Evolutionary conservation across 2,329 filamentous ascomycete genomes (phyloP).

Genomic region (Cercospora canescens): DNA sequence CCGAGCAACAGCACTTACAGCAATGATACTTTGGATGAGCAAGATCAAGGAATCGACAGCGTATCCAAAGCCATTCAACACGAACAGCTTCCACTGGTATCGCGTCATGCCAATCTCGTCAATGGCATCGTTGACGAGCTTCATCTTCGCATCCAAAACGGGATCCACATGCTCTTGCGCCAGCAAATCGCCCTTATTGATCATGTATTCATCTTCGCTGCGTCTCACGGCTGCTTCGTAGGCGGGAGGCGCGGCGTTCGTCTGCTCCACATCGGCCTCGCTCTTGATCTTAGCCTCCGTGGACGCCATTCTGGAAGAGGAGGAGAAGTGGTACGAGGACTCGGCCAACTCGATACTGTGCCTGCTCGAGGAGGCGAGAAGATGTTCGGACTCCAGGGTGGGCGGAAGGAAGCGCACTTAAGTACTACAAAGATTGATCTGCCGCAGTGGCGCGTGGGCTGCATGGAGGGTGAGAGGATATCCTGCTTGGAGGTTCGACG

Average conservation of each 20-base stretch:
- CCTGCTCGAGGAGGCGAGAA: constrained; percentile 18
- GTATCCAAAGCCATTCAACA: constrained; percentile 63
- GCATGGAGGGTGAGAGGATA: not conserved
- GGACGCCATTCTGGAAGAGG: constrained; percentile 15
- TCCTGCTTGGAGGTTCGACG: not conserved
- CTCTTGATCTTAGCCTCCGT: constrained; percentile 21
- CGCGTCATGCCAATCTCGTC: constrained; percentile 55
- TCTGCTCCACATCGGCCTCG: not conserved
- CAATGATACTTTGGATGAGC: constrained; percentile 64
- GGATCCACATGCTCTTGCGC: constrained; percentile 60
- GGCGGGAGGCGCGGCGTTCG: not conserved
- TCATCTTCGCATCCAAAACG: constrained; percentile 66
- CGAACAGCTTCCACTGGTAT: constrained; percentile 60
- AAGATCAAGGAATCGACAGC: constrained; percentile 59
- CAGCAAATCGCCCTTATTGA: constrained; percentile 55
- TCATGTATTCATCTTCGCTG: constrained; percentile 22
- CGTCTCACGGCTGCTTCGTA: constrained; percentile 8
- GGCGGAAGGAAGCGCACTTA: not conserved
- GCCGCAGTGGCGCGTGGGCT: constrained; percentile 4
- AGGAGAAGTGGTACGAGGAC: not conserved
- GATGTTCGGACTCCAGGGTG: constrained; percentile 17
- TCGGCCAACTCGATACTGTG: constrained; percentile 19
- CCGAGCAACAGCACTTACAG: constrained; percentile 31
- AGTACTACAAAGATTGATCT: not conserved
- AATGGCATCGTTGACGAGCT: constrained; percentile 66